Conservation (phyloP, 352 stramenopile genomes). For the Phytophthora nicotianae region DNA sequence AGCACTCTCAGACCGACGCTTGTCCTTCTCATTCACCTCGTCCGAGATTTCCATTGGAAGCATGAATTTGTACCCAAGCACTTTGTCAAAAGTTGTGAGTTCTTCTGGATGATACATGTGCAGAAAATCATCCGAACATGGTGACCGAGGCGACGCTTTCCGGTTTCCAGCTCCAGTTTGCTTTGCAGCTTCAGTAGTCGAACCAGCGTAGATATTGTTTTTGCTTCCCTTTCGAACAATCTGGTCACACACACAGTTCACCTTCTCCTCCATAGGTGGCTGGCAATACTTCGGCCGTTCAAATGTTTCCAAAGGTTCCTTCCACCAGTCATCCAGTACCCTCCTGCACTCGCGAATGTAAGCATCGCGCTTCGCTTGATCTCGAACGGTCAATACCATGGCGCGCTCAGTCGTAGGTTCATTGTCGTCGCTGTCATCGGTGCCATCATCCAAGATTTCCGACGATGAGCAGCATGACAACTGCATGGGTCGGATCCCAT, state of each 20-base stretch:
- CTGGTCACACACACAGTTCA: slow-evolving; percentile 28
- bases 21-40: slow-evolving; percentile 58
- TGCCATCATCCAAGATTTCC: slow-evolving; percentile 35
- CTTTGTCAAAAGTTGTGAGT: slow-evolving; percentile 86
- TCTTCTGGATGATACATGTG: slow-evolving; percentile 88
- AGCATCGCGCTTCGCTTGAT: slow-evolving; percentile 66
- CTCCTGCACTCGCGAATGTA: slow-evolving; percentile 82
- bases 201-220: slow-evolving; percentile 4
- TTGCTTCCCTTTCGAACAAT: slow-evolving; percentile 27
- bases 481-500: slow-evolving; percentile 27
- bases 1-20: slow-evolving; percentile 47
- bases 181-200: slow-evolving; percentile 1
- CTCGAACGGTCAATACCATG: slow-evolving; percentile 26
- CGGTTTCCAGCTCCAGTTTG: slow-evolving; percentile 15
- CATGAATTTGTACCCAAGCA: slow-evolving; percentile 90
- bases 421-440: slow-evolving; percentile 32
- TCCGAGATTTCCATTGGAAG: slow-evolving; percentile 78
- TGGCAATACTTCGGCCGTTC: slow-evolving; percentile 55
- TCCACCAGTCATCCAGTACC: slow-evolving; percentile 89
- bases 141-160: slow-evolving; percentile 27
- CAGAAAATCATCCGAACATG: slow-evolving; percentile 74
- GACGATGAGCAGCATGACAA: slow-evolving; percentile 45
- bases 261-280: slow-evolving; percentile 28
- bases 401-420: slow-evolving; percentile 35
- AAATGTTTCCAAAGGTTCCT: slow-evolving; percentile 77